Base-by-base conservation (phyloP, 768 basidiomycete species). In the Pleurotus eryngii region DNA sequence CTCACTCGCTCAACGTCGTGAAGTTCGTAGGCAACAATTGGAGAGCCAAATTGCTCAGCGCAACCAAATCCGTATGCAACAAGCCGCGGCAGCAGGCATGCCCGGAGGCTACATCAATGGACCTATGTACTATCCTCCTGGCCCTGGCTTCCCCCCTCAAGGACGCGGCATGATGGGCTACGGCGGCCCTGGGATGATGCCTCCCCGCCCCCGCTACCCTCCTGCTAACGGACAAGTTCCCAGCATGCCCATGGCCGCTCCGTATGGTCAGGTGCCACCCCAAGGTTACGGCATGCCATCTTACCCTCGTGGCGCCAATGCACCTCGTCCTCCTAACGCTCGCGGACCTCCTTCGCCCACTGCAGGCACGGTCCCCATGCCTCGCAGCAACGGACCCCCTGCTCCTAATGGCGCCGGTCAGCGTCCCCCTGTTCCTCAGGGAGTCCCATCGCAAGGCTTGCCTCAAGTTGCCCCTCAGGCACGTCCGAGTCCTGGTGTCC, bases 41-140 rank as follows among this genome's bases (percentile, higher is more conserved):
- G 97, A 98, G 79, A 95, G 91, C 69, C 97, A 98, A 81, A 95
- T 98, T 69, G 93, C 93, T 61, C 95, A 98, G 76, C 94, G 97
- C 70, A 91, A 93, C 76, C 93, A 98, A 76, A 93, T 95, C 71
- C 83, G 96, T 61, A 89, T 95, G 84, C 94, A 95, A 69, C 96
- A 98, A 79, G 90, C 91, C 60, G 92, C 90, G 59, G 91, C 92
- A 46, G 89, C 90, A 62, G 91, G 81, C 50, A 80, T 95, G 58
- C 89, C 92, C 54, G 83, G 85, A 61, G 86, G 89, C 60, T 90
- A 91, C 80, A 83, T 95, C 77, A 85, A 87, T 67, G 82, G 83
- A 14, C 91, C 91, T 40, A 86, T 94, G 80, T 94, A 92, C 79
- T 93, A 92, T 70, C 84, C 90, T 59, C 82, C 92, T 67, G 84